These are phyloP conservation scores for Colletotrichum lentis DNA, from an alignment of 2,329 filamentous ascomycete species.

Conservation along the genomic window DNA sequence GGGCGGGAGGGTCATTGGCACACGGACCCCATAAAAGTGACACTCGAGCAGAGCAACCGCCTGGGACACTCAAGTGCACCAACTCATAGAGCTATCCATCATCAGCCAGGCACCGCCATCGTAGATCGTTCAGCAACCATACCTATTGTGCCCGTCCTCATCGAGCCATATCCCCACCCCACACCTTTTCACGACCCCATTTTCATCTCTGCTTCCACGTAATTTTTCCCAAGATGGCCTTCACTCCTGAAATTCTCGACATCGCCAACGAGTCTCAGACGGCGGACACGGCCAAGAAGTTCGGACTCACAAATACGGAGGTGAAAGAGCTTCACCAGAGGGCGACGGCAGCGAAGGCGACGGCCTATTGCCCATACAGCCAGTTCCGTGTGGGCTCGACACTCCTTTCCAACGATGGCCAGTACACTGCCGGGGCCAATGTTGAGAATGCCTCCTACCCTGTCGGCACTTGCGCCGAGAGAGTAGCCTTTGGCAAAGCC, in stretches of 20 bases:
- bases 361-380: conserved; percentile 92
- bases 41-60: conserved; percentile 13
- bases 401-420: conserved; percentile 66
- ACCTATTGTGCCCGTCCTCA: neutral
- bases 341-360: conserved; percentile 75
- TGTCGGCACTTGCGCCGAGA: conserved; percentile 93
- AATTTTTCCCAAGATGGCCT: conserved; percentile 25
- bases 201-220: neutral
- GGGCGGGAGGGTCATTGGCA: conserved; percentile 3
- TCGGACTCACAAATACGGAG: conserved; percentile 67
- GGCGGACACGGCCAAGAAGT: conserved; percentile 47
- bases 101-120: conserved; percentile 17
- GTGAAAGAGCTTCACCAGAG: conserved; percentile 69
- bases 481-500: conserved; percentile 85
- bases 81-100: conserved; percentile 10
- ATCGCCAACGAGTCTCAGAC: conserved; percentile 41
- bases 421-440: conserved; percentile 78
- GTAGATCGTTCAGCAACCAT: conserved; percentile 21
- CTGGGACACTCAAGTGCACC: neutral
- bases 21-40: conserved; percentile 25
- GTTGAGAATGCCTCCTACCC: conserved; percentile 94
- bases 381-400: conserved; percentile 89
- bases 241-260: conserved; percentile 38
- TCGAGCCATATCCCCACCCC: conserved; percentile 1
- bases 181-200: conserved; percentile 13